Evolutionary conservation across 345 rosid species (phyloP).

Genomic region (Excoecaria agallocha): DNA sequence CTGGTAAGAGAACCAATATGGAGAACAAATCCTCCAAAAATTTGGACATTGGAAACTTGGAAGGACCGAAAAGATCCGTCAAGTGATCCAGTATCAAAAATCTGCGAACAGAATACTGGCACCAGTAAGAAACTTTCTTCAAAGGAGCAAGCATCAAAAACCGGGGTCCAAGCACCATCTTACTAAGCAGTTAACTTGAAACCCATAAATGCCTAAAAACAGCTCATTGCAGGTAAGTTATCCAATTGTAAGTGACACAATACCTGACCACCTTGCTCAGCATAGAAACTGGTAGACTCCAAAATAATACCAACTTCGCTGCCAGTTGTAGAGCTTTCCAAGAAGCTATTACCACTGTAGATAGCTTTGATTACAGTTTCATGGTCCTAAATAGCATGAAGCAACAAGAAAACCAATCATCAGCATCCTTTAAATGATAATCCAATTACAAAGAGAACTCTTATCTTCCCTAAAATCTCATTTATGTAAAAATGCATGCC

Average conservation of each 20-base stretch:
- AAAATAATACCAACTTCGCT: conserved; percentile 71
- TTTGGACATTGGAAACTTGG: conserved; percentile 78
- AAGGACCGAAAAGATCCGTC: conserved; percentile 77
- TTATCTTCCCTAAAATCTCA: neutral
- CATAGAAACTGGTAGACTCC: conserved; percentile 84
- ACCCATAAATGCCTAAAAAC: neutral
- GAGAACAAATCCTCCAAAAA: conserved; percentile 86
- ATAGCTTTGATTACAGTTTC: conserved; percentile 72
- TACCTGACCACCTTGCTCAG: conserved; percentile 99
- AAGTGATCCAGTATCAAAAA: conserved; percentile 72
- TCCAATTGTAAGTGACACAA: conserved; percentile 2
- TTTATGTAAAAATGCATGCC: neutral
- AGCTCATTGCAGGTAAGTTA: neutral
- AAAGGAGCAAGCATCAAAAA: neutral
- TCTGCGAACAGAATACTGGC: conserved; percentile 46
- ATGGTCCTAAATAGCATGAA: conserved; percentile 52
- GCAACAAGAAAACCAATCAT: conserved; percentile 14
- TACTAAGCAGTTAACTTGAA: neutral
- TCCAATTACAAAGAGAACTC: neutral
- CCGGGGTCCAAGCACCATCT: neutral
- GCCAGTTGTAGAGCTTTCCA: conserved; percentile 46
- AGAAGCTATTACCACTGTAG: conserved; percentile 69
- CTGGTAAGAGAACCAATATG: conserved; percentile 70
- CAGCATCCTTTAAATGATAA: too few relatives aligned
- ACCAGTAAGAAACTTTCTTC: neutral